Percentiles rank a stretch among this genome's conserved stretches.
phyloP scores from a whole-genome alignment of 805 yeast genomes.

The Candida maris region DNA sequence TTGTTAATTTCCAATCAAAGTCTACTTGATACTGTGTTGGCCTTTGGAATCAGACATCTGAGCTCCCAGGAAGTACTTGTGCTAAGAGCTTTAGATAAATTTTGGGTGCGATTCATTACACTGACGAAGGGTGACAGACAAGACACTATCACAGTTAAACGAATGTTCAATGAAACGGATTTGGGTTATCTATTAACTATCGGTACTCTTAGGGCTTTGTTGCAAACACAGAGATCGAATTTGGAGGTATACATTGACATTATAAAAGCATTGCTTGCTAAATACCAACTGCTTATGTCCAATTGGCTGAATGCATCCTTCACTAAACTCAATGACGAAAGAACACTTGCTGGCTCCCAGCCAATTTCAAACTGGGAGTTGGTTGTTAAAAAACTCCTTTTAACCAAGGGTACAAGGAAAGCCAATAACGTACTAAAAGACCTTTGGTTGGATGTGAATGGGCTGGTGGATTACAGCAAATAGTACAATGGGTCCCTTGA shows the following conservation, averaged over 20 bases:
- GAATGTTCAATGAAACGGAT: constrained; percentile 28
- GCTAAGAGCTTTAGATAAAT: constrained; percentile 46
- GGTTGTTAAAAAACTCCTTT: constrained; percentile 51
- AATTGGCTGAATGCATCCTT: constrained; percentile 42
- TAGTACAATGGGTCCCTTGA: neutral
- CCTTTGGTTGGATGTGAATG: constrained; percentile 64
- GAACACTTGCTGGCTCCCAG: constrained; percentile 22
- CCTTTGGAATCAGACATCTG: constrained; percentile 39
- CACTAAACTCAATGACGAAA: constrained; percentile 24
- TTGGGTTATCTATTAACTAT: constrained; percentile 32
- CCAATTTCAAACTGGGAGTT: constrained; percentile 34
- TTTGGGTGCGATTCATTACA: constrained; percentile 52
- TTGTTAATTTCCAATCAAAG: constrained; percentile 35
- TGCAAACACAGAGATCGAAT: constrained; percentile 55
- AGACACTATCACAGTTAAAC: constrained; percentile 33
- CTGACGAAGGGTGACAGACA: constrained; percentile 40
- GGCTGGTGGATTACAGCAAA: constrained; percentile 41
- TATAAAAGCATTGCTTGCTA: constrained; percentile 37
- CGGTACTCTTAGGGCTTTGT: constrained; percentile 39
- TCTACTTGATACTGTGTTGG: constrained; percentile 23
- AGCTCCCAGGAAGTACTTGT: constrained; percentile 52
- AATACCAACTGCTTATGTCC: constrained; percentile 39
- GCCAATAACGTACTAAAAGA: constrained; percentile 53
- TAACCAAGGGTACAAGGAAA: constrained; percentile 64
- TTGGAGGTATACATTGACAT: constrained; percentile 56